Conservation (phyloP, 345 rosid genomes). For the Excoecaria agallocha region DNA sequence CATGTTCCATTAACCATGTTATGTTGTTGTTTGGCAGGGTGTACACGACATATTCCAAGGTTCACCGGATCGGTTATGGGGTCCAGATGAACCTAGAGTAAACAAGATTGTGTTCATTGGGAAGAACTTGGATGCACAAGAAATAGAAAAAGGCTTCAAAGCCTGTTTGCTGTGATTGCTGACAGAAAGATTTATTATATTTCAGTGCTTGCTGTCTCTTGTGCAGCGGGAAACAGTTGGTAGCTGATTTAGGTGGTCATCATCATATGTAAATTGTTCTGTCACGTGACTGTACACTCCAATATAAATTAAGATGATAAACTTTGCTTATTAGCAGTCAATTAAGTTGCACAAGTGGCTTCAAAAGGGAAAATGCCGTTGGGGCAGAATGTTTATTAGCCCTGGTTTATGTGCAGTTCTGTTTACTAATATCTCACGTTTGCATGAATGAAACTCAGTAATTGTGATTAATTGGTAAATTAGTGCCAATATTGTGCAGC, state of each 20-base stretch:
- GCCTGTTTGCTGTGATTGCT: conserved; percentile 60
- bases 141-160: conserved; percentile 80
- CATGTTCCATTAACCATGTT: background rate
- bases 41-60: conserved; percentile 97
- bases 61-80: conserved; percentile 87
- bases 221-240: no score
- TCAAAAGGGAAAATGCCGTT: background rate
- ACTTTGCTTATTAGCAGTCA: background rate
- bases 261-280: background rate
- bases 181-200: background rate
- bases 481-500: no score
- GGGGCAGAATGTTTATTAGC: no score
- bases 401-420: no score
- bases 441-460: no score
- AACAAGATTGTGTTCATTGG: conserved; percentile 97
- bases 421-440: no score
- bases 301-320: no score
- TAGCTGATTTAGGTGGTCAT: background rate
- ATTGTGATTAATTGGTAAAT: no score
- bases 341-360: background rate
- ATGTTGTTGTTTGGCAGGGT: conserved; percentile 36
- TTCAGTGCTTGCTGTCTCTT: background rate
- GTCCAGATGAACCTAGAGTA: conserved; percentile 55
- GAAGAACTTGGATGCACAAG: conserved; percentile 70
- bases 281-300: background rate